Base-by-base conservation (phyloP, 2,329 filamentous ascomycete genomes). In the Neophaeococcomyces aloes region DNA sequence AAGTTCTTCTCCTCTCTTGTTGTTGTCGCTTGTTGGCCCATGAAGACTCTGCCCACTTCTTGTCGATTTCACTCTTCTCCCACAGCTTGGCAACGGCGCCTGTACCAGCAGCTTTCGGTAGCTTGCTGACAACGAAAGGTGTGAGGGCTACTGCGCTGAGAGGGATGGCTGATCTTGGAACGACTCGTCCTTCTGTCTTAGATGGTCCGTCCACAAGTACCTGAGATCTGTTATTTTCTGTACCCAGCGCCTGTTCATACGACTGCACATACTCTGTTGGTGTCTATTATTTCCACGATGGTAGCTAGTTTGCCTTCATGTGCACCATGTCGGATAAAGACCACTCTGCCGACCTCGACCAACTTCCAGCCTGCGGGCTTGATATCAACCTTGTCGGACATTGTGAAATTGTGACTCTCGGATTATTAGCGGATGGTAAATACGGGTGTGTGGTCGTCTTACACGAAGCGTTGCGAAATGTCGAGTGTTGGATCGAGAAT, bases 271-370 rank as follows among this genome's bases (percentile, higher is more conserved):
- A 98, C 91, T 74, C 91, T 87, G 81, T 94, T 95, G 83, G 98
- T 89, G 75, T 98, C 91, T 75, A 98, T 91, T 72, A 98, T 96
- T 81, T 98, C 89, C 72, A 94, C 87, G 65, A 98, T 89, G 63
- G 81, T 75, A 63, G 88, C 93, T 62, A 96, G 79, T 68, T 85
- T 85, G 74, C 88, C 88, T 59, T 75, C 74, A 75, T 73, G 84
- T 61, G 81, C 80, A 65, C 87, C 83, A 66, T 78, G 73, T 70
- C 86, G 83, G 75, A 96, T 81, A 69, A 94, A 80, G 68, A 94
- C 83, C 65, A 98, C 81, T 68, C 91, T 87, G 81, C 91, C 91
- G 71, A 95, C 86, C 82, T 98, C 88, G 69, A 98, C 88, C 72
- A 87, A 78, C 77, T 88, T 88, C 87, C 87, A 93, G 70, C 80